Conservation (phyloP, 2,329 filamentous ascomycete genomes). For the Lasiodiplodia sp. region DNA sequence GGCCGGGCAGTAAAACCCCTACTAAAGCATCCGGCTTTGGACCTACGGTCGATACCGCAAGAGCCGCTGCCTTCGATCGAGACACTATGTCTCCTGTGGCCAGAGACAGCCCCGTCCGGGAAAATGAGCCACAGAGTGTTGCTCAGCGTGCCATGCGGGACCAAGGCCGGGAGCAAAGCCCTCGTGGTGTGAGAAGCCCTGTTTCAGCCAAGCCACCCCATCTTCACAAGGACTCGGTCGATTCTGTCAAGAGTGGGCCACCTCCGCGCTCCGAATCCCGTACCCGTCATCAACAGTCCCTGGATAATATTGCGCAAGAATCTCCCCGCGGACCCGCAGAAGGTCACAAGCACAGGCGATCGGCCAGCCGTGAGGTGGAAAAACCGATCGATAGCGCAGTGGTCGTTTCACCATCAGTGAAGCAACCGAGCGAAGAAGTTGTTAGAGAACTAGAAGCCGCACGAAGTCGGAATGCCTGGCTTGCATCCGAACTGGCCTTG, state of each 20-base stretch:
- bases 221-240: conserved; percentile 46
- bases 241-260: conserved; percentile 33
- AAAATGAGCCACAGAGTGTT: conserved; percentile 19
- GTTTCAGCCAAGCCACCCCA: conserved; percentile 31
- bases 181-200: conserved; percentile 4
- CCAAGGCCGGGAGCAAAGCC: conserved; percentile 22
- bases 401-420: conserved; percentile 68
- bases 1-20: conserved; percentile 57
- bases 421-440: conserved; percentile 73
- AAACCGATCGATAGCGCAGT: conserved; percentile 62
- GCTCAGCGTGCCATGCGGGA: conserved; percentile 26
- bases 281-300: conserved; percentile 12
- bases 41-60: conserved; percentile 49
- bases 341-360: conserved; percentile 39
- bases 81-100: conserved; percentile 57
- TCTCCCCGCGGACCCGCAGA: conserved; percentile 18
- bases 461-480: conserved; percentile 93
- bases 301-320: conserved; percentile 21
- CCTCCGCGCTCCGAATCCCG: conserved; percentile 12
- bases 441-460: conserved; percentile 86
- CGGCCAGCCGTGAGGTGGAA: conserved; percentile 42
- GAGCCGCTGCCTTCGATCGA: conserved; percentile 54
- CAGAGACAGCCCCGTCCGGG: conserved; percentile 41
- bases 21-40: conserved; percentile 56
- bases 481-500: conserved; percentile 90